Evolutionary conservation across 306 rosid genomes (phyloP).

Genomic region (Parietaria judaica): DNA sequence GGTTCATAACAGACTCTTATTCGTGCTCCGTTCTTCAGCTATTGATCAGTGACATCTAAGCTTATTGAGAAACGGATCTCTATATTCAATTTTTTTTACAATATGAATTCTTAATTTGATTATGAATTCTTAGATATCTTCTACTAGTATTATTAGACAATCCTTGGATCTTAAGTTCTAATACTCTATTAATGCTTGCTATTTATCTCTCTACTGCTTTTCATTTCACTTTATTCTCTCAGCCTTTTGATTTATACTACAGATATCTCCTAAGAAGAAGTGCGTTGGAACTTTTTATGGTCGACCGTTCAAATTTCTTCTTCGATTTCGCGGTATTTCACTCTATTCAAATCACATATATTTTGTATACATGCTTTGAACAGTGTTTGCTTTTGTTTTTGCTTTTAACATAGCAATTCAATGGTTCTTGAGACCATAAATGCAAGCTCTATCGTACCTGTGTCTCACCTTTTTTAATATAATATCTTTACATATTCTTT

Average conservation of each 20-base stretch:
- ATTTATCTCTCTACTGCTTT: too few species aligned
- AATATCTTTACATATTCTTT: conserved; percentile 12
- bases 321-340: conserved; percentile 89
- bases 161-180: too few species aligned
- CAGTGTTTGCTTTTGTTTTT: conserved; percentile 7
- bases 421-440: conserved; percentile 4
- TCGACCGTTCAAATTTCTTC: conserved; percentile 87
- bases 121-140: too few species aligned
- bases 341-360: conserved; percentile 12
- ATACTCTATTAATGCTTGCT: too few species aligned
- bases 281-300: conserved; percentile 91
- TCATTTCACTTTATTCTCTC: neutral
- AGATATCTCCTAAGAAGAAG: conserved; percentile 96
- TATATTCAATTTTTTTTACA: too few species aligned
- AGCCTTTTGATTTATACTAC: conserved; percentile 10
- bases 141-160: too few species aligned
- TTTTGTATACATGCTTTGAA: neutral
- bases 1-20: too few species aligned
- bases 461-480: conserved; percentile 4
- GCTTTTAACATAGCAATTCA: conserved; percentile 13
- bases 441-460: conserved; percentile 2
- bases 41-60: too few species aligned
- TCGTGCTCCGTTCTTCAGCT: too few species aligned
- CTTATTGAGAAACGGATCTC: too few species aligned
- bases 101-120: too few species aligned